phyloP scores from a whole-genome alignment of 495 filamentous ascomycete species.

The Umbilicaria muhlenbergii region DNA sequence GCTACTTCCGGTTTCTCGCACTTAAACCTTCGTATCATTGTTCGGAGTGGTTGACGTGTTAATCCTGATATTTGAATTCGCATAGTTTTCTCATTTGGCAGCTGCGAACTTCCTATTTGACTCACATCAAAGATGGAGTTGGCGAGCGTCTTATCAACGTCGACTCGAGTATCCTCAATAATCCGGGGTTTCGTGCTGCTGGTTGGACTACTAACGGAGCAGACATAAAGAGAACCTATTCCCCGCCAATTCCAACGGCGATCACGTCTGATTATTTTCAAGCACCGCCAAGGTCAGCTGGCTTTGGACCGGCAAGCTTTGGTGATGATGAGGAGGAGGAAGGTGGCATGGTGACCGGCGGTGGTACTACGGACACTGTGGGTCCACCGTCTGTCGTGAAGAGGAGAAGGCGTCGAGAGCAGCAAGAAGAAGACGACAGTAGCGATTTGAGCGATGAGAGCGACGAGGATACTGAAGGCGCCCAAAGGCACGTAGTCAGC shows the following conservation, averaged over 20 bases:
- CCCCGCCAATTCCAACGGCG: constrained; percentile 87
- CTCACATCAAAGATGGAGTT: constrained; percentile 82
- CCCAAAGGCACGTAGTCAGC: constrained; percentile 20
- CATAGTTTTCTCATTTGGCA: constrained; percentile 83
- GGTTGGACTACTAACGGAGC: constrained; percentile 72
- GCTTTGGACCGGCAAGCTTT: constrained; percentile 22
- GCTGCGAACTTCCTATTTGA: constrained; percentile 79
- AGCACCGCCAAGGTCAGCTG: constrained; percentile 38
- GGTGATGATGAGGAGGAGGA: constrained; percentile 70
- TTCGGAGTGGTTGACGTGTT: background rate
- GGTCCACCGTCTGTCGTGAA: constrained; percentile 43
- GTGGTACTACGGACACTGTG: constrained; percentile 55
- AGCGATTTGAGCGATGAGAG: constrained; percentile 94
- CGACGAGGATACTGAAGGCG: constrained; percentile 64
- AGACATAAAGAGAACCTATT: constrained; percentile 81
- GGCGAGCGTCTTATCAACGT: constrained; percentile 90
- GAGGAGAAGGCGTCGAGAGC: constrained; percentile 41
- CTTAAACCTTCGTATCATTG: background rate
- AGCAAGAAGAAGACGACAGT: constrained; percentile 90
- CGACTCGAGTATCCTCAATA: constrained; percentile 78
- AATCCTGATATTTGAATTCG: constrained; percentile 8
- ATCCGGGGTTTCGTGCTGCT: constrained; percentile 86
- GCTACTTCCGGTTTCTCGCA: background rate
- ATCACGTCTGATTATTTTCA: constrained; percentile 83
- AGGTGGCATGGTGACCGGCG: constrained; percentile 65